Evolutionary conservation across 1,139 yeast genomes (phyloP).

Genomic region (Ogataea hybrid): DNA sequence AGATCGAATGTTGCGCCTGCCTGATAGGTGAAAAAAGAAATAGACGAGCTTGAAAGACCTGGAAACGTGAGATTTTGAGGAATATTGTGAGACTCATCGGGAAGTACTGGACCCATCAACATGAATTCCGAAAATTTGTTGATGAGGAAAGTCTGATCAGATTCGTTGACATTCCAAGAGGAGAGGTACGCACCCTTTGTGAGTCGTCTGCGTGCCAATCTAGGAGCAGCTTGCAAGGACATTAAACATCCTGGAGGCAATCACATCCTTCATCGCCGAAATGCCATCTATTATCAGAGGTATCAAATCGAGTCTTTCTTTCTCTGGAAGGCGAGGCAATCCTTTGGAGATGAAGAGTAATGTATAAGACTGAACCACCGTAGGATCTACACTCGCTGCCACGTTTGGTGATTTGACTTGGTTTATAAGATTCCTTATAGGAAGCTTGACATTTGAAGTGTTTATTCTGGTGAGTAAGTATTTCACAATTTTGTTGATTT

Average conservation of each 20-base stretch:
- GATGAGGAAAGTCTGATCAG: conserved; percentile 45
- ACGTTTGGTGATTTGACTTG: conserved; percentile 61
- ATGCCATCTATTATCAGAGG: conserved; percentile 52
- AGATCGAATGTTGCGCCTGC: conserved; percentile 63
- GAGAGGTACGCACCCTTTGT: conserved; percentile 43
- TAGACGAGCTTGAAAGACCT: conserved; percentile 58
- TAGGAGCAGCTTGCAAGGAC: conserved; percentile 55
- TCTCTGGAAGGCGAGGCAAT: conserved; percentile 45
- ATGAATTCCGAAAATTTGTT: conserved; percentile 54
- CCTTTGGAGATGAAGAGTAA: conserved; percentile 67
- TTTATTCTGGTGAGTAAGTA: conserved; percentile 67
- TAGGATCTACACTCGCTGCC: conserved; percentile 42
- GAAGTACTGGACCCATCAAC: conserved; percentile 47
- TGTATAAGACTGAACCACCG: conserved; percentile 62
- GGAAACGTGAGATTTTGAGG: conserved; percentile 50
- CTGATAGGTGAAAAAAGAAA: conserved; percentile 58
- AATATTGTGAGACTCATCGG: conserved; percentile 33
- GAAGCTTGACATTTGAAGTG: conserved; percentile 57
- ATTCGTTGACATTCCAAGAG: conserved; percentile 29
- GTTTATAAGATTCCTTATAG: conserved; percentile 55
- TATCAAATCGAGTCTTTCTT: conserved; percentile 40
- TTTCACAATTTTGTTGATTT: conserved; percentile 65
- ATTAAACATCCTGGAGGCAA: conserved; percentile 61
- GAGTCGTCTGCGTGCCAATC: conserved; percentile 45
- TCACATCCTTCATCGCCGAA: conserved; percentile 32